Evolutionary conservation across 208 protist species (phyloP), one percentile per base, ranked within the genome.

Genomic region (Borovskyia barvae): DNA sequence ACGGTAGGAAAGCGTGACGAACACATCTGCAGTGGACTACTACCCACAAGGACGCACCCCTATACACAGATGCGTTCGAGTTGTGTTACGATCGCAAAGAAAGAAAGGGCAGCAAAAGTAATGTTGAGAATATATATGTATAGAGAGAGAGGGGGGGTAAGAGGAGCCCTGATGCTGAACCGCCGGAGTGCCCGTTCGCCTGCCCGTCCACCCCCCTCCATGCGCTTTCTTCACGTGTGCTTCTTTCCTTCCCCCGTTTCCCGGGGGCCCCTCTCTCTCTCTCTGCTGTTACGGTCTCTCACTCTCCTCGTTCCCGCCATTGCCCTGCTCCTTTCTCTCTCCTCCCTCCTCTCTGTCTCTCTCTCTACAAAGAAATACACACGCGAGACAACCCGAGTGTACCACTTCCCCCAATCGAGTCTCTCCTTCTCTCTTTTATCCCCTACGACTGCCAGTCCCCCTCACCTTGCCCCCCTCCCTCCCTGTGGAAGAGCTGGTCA

Each of bases 241-340:
- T 9, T 30, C 33, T 55, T 46, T 15, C 14, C 1, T 47, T 42
- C n/a, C 24, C 24, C 5, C 17, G 24, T 9, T 1, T 32, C 4
- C 8, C 2, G 8, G 11, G 19, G 1, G 25, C 15, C 26, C 40
- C n/a, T 22, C 22, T 29, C n/a, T 15, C 11, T 35, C 22, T 42
- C 6, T 37, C 17, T 36, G 5, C 24, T 17, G 9, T 15, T 48
- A 30, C 45, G 7, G 15, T 20, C 26, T 17, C 12, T 49, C 55
- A 6, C 22, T 25, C 29, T 40, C 37, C 24, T 20, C 5, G 1
- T 29, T 20, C 37, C 48, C 19, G 49, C 12, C 43, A 33, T 19
- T 25, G 20, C 59, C 28, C 46, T 19, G 50, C 40, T 55, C 22
- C 42, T 30, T 50, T 7, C 40, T 24, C 36, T 30, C 41, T 17